Evolutionary conservation across 2,329 filamentous ascomycete species (phyloP), one percentile per base, ranked within the genome.

Genomic region (Fusarium sp.): DNA sequence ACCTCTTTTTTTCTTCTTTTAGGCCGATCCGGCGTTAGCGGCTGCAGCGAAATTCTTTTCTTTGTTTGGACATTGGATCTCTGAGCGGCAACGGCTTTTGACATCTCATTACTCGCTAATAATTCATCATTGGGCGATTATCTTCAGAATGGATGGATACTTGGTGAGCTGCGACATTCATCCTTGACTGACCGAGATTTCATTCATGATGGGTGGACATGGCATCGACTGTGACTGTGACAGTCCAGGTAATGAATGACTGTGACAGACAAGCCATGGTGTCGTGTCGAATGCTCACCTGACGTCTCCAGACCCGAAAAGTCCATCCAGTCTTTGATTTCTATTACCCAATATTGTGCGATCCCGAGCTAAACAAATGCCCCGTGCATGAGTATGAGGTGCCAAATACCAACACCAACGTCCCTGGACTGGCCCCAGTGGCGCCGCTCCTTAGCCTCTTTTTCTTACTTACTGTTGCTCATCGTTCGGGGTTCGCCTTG

Each of bases 341-440:
- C 76, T 76, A 86, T 86, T 86, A 86, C 84, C 78, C 82, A 86
- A 86, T 85, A 74, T 74, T 78, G 74, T 73, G 73, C 74, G 73
- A 72, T 75, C 72, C 73, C 75, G 73, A 78, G 78, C 78, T 78
- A 80, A 79, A 63, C 58, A 63, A 54, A 60, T 79, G 75, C 69
- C 71, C 73, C 63, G 76, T 73, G 69, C 75, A 74, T 77, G 68
- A 57, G 52, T 25, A 44, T 56, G 49, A 42, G 37, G 48, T 60
- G 57, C 76, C 72, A 77, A 75, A 66, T 67, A 74, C 66, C 46
- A 60, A 63, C 69, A 33, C 51, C 46, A 64, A 67, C 61, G 66
- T 73, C 70, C 66, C 70, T 73, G 70, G 70, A 25, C 48, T 51
- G 38, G 44, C 31, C 35, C 46, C 42, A 60, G 70, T 73, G 70